Percentiles rank a stretch among this genome's conserved stretches.
Conservation (phyloP, 345 rosid species). For the sweet orange (Citrus sinensis) region DNA sequence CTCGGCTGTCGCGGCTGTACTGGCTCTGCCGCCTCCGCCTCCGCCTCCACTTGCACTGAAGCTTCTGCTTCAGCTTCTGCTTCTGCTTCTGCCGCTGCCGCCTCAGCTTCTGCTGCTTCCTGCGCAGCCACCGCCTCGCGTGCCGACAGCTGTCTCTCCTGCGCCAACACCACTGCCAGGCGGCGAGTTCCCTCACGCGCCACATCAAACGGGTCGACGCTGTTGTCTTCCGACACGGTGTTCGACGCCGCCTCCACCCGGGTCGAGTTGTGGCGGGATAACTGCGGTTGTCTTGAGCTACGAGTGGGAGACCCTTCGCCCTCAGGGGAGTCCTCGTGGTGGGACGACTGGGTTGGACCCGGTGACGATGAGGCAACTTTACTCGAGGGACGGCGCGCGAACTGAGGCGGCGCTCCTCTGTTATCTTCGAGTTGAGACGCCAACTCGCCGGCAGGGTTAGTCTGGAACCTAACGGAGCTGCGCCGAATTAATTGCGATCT, state of each 20-base stretch:
- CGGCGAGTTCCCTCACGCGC: slow-evolving; percentile 35
- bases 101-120: slow-evolving; percentile 58
- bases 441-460: slow-evolving; percentile 9
- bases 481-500: slow-evolving; percentile 30
- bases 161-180: slow-evolving; percentile 43
- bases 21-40: slow-evolving; percentile 1
- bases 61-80: slow-evolving; percentile 55
- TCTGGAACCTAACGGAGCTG: slow-evolving; percentile 26
- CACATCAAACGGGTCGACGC: slow-evolving; percentile 22
- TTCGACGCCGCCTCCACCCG: slow-evolving; percentile 8
- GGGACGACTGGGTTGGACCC: slow-evolving; percentile 11
- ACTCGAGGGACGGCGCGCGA: slow-evolving; percentile 49
- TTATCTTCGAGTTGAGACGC: background rate
- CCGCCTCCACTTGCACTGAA: slow-evolving; percentile 59
- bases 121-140: slow-evolving; percentile 81
- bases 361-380: slow-evolving; percentile 37
- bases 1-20: slow-evolving; percentile 38
- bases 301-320: slow-evolving; percentile 30
- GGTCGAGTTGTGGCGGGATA: slow-evolving; percentile 48
- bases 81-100: slow-evolving; percentile 25
- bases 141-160: slow-evolving; percentile 71
- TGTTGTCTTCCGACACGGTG: slow-evolving; percentile 18
- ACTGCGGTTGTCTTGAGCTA: slow-evolving; percentile 41
- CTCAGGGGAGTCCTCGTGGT: slow-evolving; percentile 26
- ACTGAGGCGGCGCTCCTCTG: slow-evolving; percentile 25